These are phyloP conservation scores for Chaetomiaceae sp. DNA, from an alignment of 2,329 filamentous ascomycete species.

Conservation along the genomic window DNA sequence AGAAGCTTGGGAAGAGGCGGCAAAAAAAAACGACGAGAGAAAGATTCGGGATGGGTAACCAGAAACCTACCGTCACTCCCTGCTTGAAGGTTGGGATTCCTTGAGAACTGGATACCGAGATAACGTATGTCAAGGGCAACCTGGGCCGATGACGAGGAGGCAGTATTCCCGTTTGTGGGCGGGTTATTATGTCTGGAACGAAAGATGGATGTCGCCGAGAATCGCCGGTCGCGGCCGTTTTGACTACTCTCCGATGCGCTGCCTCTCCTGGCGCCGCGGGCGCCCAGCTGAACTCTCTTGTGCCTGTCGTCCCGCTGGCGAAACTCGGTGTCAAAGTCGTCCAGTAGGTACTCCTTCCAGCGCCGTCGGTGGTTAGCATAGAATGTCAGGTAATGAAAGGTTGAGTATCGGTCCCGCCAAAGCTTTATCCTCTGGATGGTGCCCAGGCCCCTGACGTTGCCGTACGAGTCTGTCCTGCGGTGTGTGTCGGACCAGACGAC, in stretches of 20 bases:
- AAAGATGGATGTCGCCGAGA: slow-evolving; percentile 42
- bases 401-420: slow-evolving; percentile 47
- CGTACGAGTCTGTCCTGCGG: slow-evolving; percentile 46
- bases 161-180: slow-evolving; percentile 17
- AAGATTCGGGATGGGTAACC: not conserved
- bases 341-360: slow-evolving; percentile 46
- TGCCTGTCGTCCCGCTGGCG: slow-evolving; percentile 44
- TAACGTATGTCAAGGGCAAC: slow-evolving; percentile 42
- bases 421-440: slow-evolving; percentile 50
- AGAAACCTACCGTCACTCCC: slow-evolving; percentile 37
- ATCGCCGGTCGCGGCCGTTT: slow-evolving; percentile 32
- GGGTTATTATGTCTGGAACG: slow-evolving; percentile 30
- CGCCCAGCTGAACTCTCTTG: slow-evolving; percentile 42
- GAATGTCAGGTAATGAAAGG: slow-evolving; percentile 45
- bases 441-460: slow-evolving; percentile 47
- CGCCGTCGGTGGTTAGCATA: slow-evolving; percentile 45
- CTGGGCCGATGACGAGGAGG: slow-evolving; percentile 21
- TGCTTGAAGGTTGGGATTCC: slow-evolving; percentile 28
- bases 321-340: slow-evolving; percentile 45
- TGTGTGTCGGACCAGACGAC: slow-evolving; percentile 50
- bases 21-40: not conserved
- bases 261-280: slow-evolving; percentile 38
- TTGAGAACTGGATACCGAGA: slow-evolving; percentile 47
- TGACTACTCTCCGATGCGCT: slow-evolving; percentile 35
- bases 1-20: not conserved